Evolutionary conservation across 148 eudicot species (phyloP).

Genomic region (Heliosperma pusillum): DNA sequence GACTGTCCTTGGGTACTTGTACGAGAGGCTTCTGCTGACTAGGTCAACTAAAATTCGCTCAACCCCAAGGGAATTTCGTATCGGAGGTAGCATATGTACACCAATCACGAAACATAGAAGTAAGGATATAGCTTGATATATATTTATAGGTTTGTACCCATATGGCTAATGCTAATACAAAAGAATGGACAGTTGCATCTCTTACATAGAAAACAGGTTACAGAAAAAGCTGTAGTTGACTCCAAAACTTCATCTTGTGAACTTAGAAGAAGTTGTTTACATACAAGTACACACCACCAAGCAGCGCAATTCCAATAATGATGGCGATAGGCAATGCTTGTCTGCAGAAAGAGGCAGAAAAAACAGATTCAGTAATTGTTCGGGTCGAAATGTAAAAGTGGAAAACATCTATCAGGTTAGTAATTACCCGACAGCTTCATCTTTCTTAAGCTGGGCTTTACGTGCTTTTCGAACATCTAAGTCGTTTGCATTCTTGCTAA

Average conservation of each 20-base stretch:
- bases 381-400: background rate
- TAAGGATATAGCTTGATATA: background rate
- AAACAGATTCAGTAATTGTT: background rate
- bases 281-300: constrained; percentile 72
- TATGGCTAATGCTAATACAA: constrained; percentile 7
- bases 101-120: background rate
- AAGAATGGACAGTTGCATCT: constrained; percentile 24
- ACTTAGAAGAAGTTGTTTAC: constrained; percentile 50
- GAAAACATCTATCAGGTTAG: background rate
- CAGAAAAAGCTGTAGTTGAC: too few species aligned
- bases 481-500: constrained; percentile 61
- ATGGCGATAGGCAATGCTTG: constrained; percentile 75
- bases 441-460: constrained; percentile 68
- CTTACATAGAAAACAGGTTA: constrained; percentile 1
- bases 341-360: constrained; percentile 39
- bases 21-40: background rate
- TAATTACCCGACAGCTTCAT: constrained; percentile 79
- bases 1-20: background rate
- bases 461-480: constrained; percentile 69
- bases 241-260: constrained; percentile 13
- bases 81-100: background rate
- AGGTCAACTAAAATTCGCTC: background rate
- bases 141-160: constrained; percentile 7
- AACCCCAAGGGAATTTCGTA: too few species aligned
- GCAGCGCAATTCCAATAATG: constrained; percentile 61